phyloP scores from a whole-genome alignment of 2,329 filamentous ascomycete genomes.

The Fusarium gaditjirri region DNA sequence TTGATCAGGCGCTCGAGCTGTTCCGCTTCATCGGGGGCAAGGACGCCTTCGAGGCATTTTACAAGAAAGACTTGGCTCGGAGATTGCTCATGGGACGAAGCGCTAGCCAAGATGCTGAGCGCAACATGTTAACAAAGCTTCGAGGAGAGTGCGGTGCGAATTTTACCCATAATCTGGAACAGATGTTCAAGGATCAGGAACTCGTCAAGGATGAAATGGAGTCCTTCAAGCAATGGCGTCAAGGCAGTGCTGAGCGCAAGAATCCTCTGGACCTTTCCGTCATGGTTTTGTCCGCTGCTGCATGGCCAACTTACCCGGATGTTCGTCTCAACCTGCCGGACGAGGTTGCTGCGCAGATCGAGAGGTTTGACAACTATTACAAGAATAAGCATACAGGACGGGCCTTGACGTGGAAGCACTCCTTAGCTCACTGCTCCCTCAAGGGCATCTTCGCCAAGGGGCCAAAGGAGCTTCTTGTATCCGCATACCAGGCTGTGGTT shows the following conservation, averaged over 20 bases:
- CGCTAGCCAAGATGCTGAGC: constrained; percentile 93
- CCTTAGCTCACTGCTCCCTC: constrained; percentile 89
- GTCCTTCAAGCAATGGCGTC: constrained; percentile 79
- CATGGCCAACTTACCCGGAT: constrained; percentile 94
- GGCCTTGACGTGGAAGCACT: constrained; percentile 90
- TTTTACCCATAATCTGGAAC: constrained; percentile 97
- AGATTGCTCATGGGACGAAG: constrained; percentile 91
- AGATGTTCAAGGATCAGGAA: constrained; percentile 99
- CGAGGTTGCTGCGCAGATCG: constrained; percentile 79
- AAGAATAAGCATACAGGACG: constrained; percentile 89
- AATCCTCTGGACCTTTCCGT: constrained; percentile 75
- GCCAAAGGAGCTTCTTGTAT: constrained; percentile 88
- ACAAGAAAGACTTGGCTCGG: constrained; percentile 95
- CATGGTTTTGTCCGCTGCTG: constrained; percentile 87
- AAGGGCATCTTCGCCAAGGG: constrained; percentile 83
- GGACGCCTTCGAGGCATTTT: constrained; percentile 97
- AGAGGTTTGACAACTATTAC: constrained; percentile 87
- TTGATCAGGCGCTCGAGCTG: constrained; percentile 91
- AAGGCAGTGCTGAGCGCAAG: constrained; percentile 60
- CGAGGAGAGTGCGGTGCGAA: constrained; percentile 92
- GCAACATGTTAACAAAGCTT: constrained; percentile 92
- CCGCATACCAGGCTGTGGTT: constrained; percentile 91
- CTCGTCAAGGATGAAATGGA: constrained; percentile 91
- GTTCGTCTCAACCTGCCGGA: constrained; percentile 76
- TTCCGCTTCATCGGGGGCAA: constrained; percentile 98